Base-by-base conservation (phyloP, 2,329 filamentous ascomycete species). In the Fusarium ambrosium region DNA sequence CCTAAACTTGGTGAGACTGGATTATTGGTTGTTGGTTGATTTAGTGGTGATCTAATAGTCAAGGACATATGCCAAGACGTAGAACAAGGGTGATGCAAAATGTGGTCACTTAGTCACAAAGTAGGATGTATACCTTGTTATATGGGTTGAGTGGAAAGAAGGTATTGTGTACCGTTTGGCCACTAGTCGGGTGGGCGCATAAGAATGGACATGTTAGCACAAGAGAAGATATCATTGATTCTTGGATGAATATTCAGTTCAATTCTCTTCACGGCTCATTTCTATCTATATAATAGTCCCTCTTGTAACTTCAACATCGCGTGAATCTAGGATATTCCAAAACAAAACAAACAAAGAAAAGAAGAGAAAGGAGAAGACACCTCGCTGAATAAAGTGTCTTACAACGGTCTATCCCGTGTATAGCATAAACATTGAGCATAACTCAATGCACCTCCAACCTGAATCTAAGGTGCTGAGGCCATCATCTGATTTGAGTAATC, bases 111-210 rank as follows among this genome's bases (percentile, higher is more conserved):
- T n/a, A 11, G 1, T 55, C 1, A 55, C 1, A 1, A 65, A 55
- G 6, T 9, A 37, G 6, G 48, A 69, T 16, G 20, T 18, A 1
- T 74, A 67, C 14, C 2, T 62, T 10, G 62, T 74, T 13, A 27
- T 74, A 4, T 72, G 65, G 60, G 65, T 74, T 1, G 55, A 70
- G 45, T 63, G 60, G 65, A 41, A 70, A 20, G n/a, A 65, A 3
- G 62, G 43, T 4, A 2, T 67, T 37, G 71, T 56, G 3, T 61
- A 36, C 11, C 65, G 55, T 9, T 37, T 70, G 27, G 72, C 55
- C 22, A 29, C 29, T 32, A 32, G 62, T 3, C 24, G 41, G 0
- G 66, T 73, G 1, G 14, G 45, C 1, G 27, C 39, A 0, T 2
- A 9, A 1, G 63, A 62, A 4, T 72, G 66, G 66, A 73, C 10